Evolutionary conservation across 345 rosid genomes (phyloP).

Genomic region (Hibiscus syriacus): DNA sequence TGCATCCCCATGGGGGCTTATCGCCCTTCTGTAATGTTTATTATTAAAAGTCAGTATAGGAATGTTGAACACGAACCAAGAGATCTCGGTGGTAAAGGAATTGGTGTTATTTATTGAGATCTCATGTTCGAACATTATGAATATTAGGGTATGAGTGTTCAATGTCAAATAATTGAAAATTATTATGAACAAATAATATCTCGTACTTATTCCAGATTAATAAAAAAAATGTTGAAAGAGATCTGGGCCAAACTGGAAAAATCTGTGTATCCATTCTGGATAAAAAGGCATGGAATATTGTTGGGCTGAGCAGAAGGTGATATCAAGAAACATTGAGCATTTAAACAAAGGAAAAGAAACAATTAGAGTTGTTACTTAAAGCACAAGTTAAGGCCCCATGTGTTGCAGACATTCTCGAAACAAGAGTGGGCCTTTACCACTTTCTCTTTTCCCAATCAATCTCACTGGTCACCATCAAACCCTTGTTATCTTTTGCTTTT

Average conservation of each 20-base stretch:
- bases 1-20: too few species aligned
- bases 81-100: too few species aligned
- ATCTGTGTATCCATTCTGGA: background rate
- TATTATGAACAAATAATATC: too few species aligned
- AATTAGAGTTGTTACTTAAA: background rate
- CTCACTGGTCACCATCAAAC: slow-evolving; percentile 7
- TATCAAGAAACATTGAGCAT: too few species aligned
- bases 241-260: background rate
- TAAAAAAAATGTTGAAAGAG: background rate
- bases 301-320: background rate
- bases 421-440: background rate
- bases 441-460: background rate
- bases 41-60: too few species aligned
- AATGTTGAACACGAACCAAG: too few species aligned
- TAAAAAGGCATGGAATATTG: background rate
- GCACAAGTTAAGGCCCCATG: slow-evolving; percentile 6
- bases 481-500: background rate
- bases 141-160: too few species aligned
- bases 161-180: too few species aligned
- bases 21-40: too few species aligned
- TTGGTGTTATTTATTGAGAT: too few species aligned
- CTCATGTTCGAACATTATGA: too few species aligned
- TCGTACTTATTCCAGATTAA: too few species aligned
- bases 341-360: background rate
- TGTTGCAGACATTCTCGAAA: slow-evolving; percentile 20